Base-by-base conservation (phyloP, 352 stramenopile species). In the Globisporangium paroecandrum region DNA sequence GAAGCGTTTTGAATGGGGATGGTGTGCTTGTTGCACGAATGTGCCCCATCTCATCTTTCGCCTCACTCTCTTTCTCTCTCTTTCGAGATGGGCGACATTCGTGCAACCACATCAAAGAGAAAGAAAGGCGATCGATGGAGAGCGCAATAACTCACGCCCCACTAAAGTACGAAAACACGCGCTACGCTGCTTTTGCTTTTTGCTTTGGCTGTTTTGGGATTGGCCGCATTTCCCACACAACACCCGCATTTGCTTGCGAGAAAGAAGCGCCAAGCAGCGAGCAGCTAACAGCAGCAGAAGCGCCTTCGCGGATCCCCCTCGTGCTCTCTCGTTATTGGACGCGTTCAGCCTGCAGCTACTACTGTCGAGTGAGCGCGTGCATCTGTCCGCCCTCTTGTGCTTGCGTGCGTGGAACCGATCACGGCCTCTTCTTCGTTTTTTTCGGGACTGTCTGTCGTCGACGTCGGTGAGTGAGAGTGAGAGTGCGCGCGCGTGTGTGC, bases 231-330 rank as follows among this genome's bases (percentile, higher is more conserved):
- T 51, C 43, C 18, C 43, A 13, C 43, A 51, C 18, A 51, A 24
- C 43, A 24, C 22, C 43, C 22, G 8, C 43, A 51, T 20, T 20
- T 20, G 22, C 43, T 12, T 24, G 43, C 43, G 43, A 51, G 43
- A 51, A 51, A 51, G 43, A 51, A 51, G 43, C 43, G 43, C 43
- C 43, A 51, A 51, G 43, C 43, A 51, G 43, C 43, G n/a, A n/a
- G 38, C 38, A 13, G 5, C 18, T 15, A 18, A 9, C 13, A n/a
- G 36, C 36, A 47, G 41, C 43, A 51, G 43, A 51, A 51, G 43
- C 18, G 43, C 43, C 43, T 22, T 12, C 18, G 18, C n/a, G 43
- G 32, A 49, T 22, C 38, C 13, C 41, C 15, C 41, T 51, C 20
- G 29, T 15, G 18, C 13, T 47, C 41, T 47, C 41, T 20, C 15